Conservation (phyloP, 441 rosid species). For the Adansonia grandidieri region DNA sequence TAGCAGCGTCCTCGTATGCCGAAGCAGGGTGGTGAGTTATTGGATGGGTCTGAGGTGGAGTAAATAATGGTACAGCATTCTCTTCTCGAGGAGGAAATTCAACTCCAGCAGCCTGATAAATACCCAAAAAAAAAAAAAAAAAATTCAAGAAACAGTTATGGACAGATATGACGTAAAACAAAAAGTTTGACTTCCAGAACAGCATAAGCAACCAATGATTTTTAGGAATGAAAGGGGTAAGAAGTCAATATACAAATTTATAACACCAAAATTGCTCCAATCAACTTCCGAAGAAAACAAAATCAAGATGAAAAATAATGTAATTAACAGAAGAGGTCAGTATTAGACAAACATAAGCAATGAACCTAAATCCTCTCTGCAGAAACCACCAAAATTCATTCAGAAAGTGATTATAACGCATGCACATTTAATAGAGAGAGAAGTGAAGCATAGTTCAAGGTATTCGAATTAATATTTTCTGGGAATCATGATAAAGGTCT, state of each 20-base stretch:
- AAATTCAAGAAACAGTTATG: neutral
- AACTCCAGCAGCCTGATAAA: constrained; percentile 74
- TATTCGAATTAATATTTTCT: no score
- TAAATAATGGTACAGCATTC: constrained; percentile 78
- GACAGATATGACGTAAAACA: neutral
- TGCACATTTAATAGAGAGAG: no score
- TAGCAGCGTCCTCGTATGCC: constrained; percentile 78
- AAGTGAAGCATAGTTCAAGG: no score
- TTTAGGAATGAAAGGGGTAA: neutral
- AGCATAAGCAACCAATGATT: neutral
- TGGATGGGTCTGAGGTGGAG: constrained; percentile 95
- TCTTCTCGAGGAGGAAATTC: constrained; percentile 90
- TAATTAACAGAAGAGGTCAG: neutral
- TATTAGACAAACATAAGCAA: neutral
- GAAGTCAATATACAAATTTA: constrained; percentile 14
- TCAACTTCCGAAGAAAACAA: neutral
- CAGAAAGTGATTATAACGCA: no score
- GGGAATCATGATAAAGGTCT: neutral
- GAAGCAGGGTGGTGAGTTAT: constrained; percentile 53
- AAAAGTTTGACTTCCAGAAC: neutral
- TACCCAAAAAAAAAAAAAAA: neutral
- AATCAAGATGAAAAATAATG: neutral
- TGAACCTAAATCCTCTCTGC: neutral
- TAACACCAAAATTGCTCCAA: neutral
- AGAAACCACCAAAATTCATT: neutral